Conservation (phyloP, 805 yeast species). For the Candida ficus region DNA sequence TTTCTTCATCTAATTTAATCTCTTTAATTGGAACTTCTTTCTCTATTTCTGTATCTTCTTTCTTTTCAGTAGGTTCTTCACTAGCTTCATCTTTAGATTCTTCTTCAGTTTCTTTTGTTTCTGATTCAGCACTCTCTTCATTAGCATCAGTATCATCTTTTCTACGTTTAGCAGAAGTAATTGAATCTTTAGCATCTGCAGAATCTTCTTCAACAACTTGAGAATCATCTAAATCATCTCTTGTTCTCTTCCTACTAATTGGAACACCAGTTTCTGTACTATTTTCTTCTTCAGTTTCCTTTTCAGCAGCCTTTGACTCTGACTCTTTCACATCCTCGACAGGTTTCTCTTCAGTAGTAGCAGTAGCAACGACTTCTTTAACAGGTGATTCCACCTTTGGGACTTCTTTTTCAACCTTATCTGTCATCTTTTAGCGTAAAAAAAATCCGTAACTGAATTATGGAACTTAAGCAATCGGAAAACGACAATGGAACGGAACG, state of each 20-base stretch:
- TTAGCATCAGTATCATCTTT: constrained; percentile 2
- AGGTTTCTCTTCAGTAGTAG: background rate
- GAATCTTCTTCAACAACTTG: constrained; percentile 19
- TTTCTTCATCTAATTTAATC: constrained; percentile 1
- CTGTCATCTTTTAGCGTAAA: too few species aligned
- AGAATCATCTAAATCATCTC: constrained; percentile 24
- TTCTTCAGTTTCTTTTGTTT: constrained; percentile 1
- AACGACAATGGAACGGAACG: too few species aligned
- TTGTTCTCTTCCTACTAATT: constrained; percentile 24
- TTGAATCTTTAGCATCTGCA: constrained; percentile 3
- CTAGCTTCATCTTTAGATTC: background rate
- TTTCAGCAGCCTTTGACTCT: background rate
- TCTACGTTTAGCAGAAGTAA: constrained; percentile 8
- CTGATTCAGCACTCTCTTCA: background rate
- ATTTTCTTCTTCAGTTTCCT: background rate
- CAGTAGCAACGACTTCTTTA: background rate
- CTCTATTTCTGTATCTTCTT: background rate
- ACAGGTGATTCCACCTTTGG: background rate
- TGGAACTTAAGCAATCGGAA: too few species aligned
- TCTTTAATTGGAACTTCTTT: background rate
- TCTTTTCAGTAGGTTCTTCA: background rate
- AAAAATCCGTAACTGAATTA: too few species aligned
- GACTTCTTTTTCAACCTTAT: background rate
- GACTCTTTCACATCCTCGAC: too few species aligned
- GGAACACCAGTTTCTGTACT: constrained; percentile 1